Evolutionary conservation across 805 yeast genomes (phyloP).

Genomic region (Millerozyma miso): DNA sequence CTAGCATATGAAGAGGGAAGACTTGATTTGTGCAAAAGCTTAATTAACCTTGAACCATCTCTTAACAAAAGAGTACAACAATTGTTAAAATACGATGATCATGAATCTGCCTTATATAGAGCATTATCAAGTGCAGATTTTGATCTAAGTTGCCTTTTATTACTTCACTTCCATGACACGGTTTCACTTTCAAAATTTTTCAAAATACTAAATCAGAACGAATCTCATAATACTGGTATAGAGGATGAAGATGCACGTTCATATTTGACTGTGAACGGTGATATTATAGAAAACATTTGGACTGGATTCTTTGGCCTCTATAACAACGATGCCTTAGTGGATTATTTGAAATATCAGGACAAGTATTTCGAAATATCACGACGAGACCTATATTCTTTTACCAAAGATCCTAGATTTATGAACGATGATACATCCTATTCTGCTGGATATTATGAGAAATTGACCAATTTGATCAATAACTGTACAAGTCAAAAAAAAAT

Average conservation of each 20-base stretch:
- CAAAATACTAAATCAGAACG: conserved; percentile 53
- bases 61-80: conserved; percentile 54
- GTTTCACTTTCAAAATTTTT: conserved; percentile 66
- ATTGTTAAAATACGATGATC: conserved; percentile 67
- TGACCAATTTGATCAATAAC: conserved; percentile 18
- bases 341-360: conserved; percentile 30
- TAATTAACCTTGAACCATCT: conserved; percentile 67
- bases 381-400: conserved; percentile 14
- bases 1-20: conserved; percentile 84
- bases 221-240: conserved; percentile 17
- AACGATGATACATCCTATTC: conserved; percentile 12
- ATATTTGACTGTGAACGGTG: conserved; percentile 31
- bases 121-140: conserved; percentile 58
- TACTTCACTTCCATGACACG: conserved; percentile 51
- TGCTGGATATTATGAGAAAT: conserved; percentile 20
- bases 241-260: conserved; percentile 9
- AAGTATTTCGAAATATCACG: conserved; percentile 9
- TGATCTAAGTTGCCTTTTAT: conserved; percentile 55
- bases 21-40: conserved; percentile 54
- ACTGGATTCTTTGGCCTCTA: conserved; percentile 23
- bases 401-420: conserved; percentile 10
- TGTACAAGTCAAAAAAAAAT: conserved; percentile 17
- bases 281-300: conserved; percentile 37
- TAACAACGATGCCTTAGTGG: conserved; percentile 19
- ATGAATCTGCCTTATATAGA: conserved; percentile 62